These are phyloP conservation scores for Claviceps purpurea DNA, from an alignment of 2,329 filamentous ascomycete genomes.

Conservation along the genomic window DNA sequence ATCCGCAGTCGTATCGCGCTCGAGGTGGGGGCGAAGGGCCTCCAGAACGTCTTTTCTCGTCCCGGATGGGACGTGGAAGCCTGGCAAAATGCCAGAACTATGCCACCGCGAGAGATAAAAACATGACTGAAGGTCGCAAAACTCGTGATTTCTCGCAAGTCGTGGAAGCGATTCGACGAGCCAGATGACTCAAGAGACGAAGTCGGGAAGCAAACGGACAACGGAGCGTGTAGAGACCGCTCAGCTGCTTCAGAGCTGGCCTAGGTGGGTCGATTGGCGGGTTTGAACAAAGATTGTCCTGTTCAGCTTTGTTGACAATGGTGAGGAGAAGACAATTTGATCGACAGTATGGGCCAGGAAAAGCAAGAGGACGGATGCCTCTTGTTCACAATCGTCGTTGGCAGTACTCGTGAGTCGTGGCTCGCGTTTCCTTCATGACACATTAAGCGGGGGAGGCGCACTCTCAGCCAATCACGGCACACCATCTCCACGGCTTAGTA, in stretches of 20 bases:
- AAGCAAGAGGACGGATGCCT: conserved; percentile 1
- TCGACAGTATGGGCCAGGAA: background rate
- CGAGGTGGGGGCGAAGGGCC: background rate
- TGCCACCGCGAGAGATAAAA: conserved; percentile 27
- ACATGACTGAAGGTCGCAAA: conserved; percentile 29
- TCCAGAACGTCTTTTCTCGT: background rate
- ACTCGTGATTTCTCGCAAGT: conserved; percentile 14
- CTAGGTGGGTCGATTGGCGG: conserved; percentile 1
- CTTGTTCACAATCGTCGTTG: conserved; percentile 5
- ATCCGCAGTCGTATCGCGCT: background rate
- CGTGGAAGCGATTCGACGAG: conserved; percentile 4
- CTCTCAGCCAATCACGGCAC: conserved; percentile 18
- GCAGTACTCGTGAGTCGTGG: conserved; percentile 8
- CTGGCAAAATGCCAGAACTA: conserved; percentile 37
- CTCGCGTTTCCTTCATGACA: conserved; percentile 22
- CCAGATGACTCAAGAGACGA: background rate
- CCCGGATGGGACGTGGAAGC: conserved; percentile 18
- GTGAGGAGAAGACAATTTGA: background rate
- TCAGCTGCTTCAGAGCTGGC: conserved; percentile 1
- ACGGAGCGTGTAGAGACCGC: conserved; percentile 4
- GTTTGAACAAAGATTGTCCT: background rate
- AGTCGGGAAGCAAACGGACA: conserved; percentile 7
- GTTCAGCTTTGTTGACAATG: background rate
- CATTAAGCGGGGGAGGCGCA: conserved; percentile 23
- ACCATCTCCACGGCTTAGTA: conserved; percentile 8